Evolutionary conservation across 805 yeast genomes (phyloP).

Genomic region (Candida rishiriensis): DNA sequence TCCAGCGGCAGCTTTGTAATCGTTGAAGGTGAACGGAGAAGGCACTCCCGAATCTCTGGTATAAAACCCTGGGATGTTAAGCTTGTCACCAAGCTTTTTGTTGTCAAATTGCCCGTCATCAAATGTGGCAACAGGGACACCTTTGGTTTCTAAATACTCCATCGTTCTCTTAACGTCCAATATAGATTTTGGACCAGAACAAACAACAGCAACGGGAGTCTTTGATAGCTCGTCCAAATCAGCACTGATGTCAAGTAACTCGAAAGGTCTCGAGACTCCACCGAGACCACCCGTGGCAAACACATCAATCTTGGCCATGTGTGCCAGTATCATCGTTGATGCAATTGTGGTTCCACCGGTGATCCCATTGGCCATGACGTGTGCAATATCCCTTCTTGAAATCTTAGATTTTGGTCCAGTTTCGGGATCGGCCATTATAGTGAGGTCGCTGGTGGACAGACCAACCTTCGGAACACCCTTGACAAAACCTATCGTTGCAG

Average conservation of each 20-base stretch:
- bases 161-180: slow-evolving; percentile 75
- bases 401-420: slow-evolving; percentile 47
- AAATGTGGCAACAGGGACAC: slow-evolving; percentile 74
- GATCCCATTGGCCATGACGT: slow-evolving; percentile 55
- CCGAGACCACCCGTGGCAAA: slow-evolving; percentile 95
- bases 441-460: slow-evolving; percentile 42
- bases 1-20: slow-evolving; percentile 56
- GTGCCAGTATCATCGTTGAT: slow-evolving; percentile 78
- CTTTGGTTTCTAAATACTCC: slow-evolving; percentile 87
- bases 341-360: slow-evolving; percentile 91
- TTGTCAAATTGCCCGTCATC: slow-evolving; percentile 36
- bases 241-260: slow-evolving; percentile 75
- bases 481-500: slow-evolving; percentile 82
- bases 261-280: slow-evolving; percentile 82
- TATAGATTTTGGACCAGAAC: slow-evolving; percentile 88
- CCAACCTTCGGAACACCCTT: slow-evolving; percentile 74
- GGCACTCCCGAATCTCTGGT: slow-evolving; percentile 67
- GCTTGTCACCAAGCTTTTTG: slow-evolving; percentile 28
- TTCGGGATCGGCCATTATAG: slow-evolving; percentile 39
- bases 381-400: slow-evolving; percentile 76
- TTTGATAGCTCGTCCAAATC: slow-evolving; percentile 80
- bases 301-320: slow-evolving; percentile 70
- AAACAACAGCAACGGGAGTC: slow-evolving; percentile 85
- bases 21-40: slow-evolving; percentile 63
- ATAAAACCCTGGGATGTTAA: slow-evolving; percentile 76